Base-by-base conservation (phyloP, 2,329 filamentous ascomycete species). In the Trichoderma lentiforme region DNA sequence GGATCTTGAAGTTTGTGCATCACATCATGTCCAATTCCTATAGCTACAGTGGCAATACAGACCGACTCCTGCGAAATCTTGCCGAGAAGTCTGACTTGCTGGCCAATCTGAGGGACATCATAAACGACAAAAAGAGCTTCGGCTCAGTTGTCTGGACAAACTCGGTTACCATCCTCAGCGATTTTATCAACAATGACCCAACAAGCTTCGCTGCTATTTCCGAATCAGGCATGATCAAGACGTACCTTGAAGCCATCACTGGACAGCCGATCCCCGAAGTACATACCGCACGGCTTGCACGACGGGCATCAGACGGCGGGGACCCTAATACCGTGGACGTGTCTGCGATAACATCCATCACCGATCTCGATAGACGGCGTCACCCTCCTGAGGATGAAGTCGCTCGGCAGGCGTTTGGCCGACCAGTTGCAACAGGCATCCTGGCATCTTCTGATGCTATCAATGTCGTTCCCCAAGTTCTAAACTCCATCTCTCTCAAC, bases 181-280 rank as follows among this genome's bases (percentile, higher is more conserved):
- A 94, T 76, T 99, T 99, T 81, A 97, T 99, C 77, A 97, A 99
- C 82, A 98, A 98, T 79, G 96, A 99, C 78, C 96, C 96, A 0
- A 99, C 96, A 0, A 99, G 96, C 81, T 99, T 97, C 80, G 92
- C 94, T 32, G 94, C 97, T 28, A 96, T 99, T 75, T 94, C 93
- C 15, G 96, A 99, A 82, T 95, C 96, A 65, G 94, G 94, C 26
- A 87, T 99, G 76, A 95, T 96, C 77, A 92, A 92, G 79, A 93
- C 91, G 66, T 92, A 98, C 72, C 86, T 99, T 15, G 91, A 95
- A 80, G 90, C 95, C 4, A 88, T 98, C 69, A 97, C 90, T 1
- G 86, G 88, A 5, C 83, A 82, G 30, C 77, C 82, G 6, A 79
- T 89, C 6, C 77, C 82, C 1, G 79, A 79, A 24, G 72, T 76